Evolutionary conservation across 176 grass and related monocot genomes (phyloP), one percentile per base, ranked within the genome.

Genomic region (Phoenix roebelenii): DNA sequence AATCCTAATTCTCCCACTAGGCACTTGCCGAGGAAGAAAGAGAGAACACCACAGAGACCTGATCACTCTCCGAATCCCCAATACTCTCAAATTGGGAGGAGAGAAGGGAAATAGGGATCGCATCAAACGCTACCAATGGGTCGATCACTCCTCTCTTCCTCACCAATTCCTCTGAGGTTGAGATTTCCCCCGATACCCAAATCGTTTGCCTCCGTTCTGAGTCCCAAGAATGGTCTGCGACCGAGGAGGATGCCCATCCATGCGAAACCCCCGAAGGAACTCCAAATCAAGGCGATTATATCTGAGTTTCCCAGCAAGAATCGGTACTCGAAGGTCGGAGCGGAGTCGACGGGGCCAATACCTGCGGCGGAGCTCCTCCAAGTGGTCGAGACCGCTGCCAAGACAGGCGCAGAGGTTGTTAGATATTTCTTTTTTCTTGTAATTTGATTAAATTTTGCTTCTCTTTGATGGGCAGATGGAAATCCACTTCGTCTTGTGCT

Each of bases 321-420:
- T 28, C 49, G 35, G 29, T 82, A 66, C 78, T 78, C 87, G 9
- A 97, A 85, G 76, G 65, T 97, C 26, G 87, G 77, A 32, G 87
- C 87, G 15, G 78, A 69, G 24, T 88, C 87, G n/a, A 97, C 84
- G 7, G 93, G 93, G 30, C 84, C 84, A 51, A 85, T 91, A 56
- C 84, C 87, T 51, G 84, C 84, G 23, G 67, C 70, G 18, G 78
- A 91, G 24, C 78, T 97, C 3, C 87, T 91, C 15, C 49, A 65
- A 69, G 81, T 97, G 75, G 89, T 97, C 58, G 75, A 97, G 67
- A 63, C 70, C 14, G 92, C 87, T 5, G 92, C 92, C 25, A 77
- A 64, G 59, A 73, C 87, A 16, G 87, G 87, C 4, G 76, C 93
- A 4, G 78, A 97, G 85, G 93, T 96, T 64, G 10, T 23, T 53